These are phyloP conservation scores for Lactarius indigo DNA, from an alignment of 768 basidiomycete genomes.

Conservation along the genomic window DNA sequence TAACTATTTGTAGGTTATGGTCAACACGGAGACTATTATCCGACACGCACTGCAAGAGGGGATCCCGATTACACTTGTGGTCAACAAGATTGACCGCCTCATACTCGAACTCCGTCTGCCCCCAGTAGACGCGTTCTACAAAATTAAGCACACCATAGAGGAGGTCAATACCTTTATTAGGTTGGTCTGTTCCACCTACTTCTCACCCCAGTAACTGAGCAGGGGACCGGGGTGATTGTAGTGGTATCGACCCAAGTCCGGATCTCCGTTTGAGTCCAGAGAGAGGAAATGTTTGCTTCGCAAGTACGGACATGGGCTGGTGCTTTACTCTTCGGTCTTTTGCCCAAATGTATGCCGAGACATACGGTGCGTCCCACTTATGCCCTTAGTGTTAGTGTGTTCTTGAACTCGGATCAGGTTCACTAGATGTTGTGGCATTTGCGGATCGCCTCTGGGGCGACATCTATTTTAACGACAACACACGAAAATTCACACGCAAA, in stretches of 20 bases:
- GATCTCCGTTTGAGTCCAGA: slow-evolving; percentile 89
- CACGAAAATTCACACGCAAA: slow-evolving; percentile 87
- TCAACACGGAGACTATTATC: slow-evolving; percentile 83
- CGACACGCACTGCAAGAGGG: slow-evolving; percentile 88
- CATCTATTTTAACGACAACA: slow-evolving; percentile 85
- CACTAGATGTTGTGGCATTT: slow-evolving; percentile 79
- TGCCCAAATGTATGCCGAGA: slow-evolving; percentile 93
- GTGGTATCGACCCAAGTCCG: slow-evolving; percentile 85
- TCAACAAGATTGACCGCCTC: slow-evolving; percentile 97
- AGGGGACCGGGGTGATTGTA: slow-evolving; percentile 28
- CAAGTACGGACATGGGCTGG: slow-evolving; percentile 96
- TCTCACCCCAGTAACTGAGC: neutral
- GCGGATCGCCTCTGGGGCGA: slow-evolving; percentile 96
- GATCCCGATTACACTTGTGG: slow-evolving; percentile 84
- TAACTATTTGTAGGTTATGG: slow-evolving; percentile 65
- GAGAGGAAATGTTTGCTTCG: slow-evolving; percentile 94
- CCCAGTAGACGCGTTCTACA: slow-evolving; percentile 95
- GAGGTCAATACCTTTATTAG: slow-evolving; percentile 97
- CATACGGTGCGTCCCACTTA: slow-evolving; percentile 58
- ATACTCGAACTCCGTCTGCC: slow-evolving; percentile 96
- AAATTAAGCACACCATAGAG: slow-evolving; percentile 98
- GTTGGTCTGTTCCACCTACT: slow-evolving; percentile 36
- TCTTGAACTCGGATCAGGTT: slow-evolving; percentile 40
- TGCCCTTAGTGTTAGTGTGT: neutral
- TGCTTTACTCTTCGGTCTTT: slow-evolving; percentile 94